phyloP scores from a whole-genome alignment of 129 eudicot genomes.

The Chrysanthemum makinoi region DNA sequence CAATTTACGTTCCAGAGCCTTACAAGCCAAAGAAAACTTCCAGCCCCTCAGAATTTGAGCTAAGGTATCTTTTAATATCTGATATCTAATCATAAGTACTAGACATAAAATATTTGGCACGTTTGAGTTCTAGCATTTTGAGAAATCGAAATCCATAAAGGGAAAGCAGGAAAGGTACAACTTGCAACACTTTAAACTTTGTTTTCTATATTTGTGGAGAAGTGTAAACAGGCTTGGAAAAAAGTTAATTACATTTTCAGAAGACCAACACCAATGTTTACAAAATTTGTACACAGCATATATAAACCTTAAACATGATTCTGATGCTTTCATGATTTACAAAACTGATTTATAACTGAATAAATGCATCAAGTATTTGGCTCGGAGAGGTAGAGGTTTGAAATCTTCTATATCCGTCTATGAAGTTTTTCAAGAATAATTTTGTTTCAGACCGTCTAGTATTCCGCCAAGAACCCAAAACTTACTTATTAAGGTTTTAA shows the following conservation, averaged over 20 bases:
- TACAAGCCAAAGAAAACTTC: background rate
- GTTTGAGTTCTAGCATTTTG: too few relatives aligned
- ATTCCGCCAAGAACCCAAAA: background rate
- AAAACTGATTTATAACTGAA: slow-evolving; percentile 2
- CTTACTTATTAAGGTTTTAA: background rate
- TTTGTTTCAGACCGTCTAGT: slow-evolving; percentile 1
- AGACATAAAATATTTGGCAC: too few relatives aligned
- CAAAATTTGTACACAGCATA: slow-evolving; percentile 4
- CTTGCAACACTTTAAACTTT: too few relatives aligned
- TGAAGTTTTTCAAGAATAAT: background rate
- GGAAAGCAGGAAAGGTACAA: too few relatives aligned
- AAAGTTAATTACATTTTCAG: background rate
- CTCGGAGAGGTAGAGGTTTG: background rate
- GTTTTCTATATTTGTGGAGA: too few relatives aligned
- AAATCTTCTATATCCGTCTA: slow-evolving; percentile 7
- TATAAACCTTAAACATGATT: background rate
- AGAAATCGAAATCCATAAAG: too few relatives aligned
- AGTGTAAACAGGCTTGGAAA: background rate
- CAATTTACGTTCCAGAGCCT: background rate
- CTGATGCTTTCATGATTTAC: slow-evolving; percentile 2
- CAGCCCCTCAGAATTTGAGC: background rate
- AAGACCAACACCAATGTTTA: slow-evolving; percentile 1
- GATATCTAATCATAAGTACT: too few relatives aligned
- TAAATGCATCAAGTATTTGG: background rate
- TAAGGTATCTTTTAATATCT: too few relatives aligned